These are phyloP conservation scores for Ascochyta pisi DNA, from an alignment of 2,329 filamentous ascomycete genomes.

Conservation along the genomic window DNA sequence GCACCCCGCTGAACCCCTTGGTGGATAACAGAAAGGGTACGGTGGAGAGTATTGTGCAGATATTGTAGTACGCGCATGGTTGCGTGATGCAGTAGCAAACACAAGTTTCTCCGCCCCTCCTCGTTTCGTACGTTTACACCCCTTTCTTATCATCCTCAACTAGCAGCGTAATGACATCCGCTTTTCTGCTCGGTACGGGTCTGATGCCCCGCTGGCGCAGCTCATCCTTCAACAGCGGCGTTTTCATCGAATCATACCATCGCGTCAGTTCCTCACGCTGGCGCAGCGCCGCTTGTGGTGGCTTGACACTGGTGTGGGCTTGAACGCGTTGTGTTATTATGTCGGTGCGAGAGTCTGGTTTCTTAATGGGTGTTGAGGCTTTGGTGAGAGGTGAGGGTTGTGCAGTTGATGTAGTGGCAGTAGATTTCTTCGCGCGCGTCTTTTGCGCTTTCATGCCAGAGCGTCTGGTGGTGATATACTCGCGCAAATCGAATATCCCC, in stretches of 20 bases:
- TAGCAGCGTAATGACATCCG: background rate
- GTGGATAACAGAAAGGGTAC: no score
- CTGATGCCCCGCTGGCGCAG: background rate
- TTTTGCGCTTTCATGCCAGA: background rate
- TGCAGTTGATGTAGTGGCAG: background rate
- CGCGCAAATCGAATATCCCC: background rate
- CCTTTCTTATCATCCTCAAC: slow-evolving; percentile 1
- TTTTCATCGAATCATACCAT: background rate
- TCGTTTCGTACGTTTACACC: no score
- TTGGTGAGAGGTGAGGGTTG: background rate
- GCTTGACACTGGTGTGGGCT: background rate
- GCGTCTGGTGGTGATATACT: background rate
- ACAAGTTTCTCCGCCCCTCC: no score
- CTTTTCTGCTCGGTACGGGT: background rate
- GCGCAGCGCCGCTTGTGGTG: background rate
- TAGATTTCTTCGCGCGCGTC: no score
- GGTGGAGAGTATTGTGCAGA: no score
- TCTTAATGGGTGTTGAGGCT: background rate
- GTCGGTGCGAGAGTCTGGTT: background rate
- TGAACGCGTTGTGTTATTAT: background rate
- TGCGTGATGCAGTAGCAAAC: no score
- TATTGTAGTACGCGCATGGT: no score
- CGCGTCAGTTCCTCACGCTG: background rate
- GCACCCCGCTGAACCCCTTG: no score
- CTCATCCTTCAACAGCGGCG: background rate